Evolutionary conservation across 2,329 filamentous ascomycete species (phyloP).

Genomic region (Kalmusia sp.): DNA sequence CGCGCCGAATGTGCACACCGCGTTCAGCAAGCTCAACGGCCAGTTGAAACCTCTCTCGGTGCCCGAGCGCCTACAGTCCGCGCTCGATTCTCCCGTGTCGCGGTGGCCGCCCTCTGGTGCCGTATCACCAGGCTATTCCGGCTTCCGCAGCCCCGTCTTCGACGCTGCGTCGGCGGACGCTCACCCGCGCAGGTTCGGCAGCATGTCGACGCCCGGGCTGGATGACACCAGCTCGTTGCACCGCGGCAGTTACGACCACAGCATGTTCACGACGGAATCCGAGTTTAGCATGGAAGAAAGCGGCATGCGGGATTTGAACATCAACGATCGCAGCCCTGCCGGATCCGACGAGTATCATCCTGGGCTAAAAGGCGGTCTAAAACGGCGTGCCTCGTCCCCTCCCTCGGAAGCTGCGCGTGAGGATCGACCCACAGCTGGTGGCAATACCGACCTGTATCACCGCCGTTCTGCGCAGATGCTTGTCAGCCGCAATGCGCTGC

Average conservation of each 20-base stretch:
- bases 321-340: constrained; percentile 60
- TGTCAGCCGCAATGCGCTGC: constrained; percentile 60
- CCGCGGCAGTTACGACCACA: constrained; percentile 69
- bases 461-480: constrained; percentile 63
- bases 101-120: constrained; percentile 52
- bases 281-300: constrained; percentile 63
- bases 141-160: constrained; percentile 52
- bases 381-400: constrained; percentile 70
- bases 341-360: constrained; percentile 52
- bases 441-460: constrained; percentile 59
- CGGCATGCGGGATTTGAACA: constrained; percentile 58
- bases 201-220: constrained; percentile 54
- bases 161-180: constrained; percentile 39
- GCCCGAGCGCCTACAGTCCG: constrained; percentile 50
- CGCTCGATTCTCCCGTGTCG: constrained; percentile 48
- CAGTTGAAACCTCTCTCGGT: constrained; percentile 55
- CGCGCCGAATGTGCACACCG: constrained; percentile 43
- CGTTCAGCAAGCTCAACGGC: constrained; percentile 50
- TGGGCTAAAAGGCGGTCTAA: constrained; percentile 62
- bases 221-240: constrained; percentile 64
- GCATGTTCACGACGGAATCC: constrained; percentile 57
- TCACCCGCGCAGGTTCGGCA: constrained; percentile 54
- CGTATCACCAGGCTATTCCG: constrained; percentile 52
- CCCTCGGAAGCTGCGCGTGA: constrained; percentile 62
- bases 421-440: constrained; percentile 52